These are phyloP conservation scores for Aquanectria penicillioides DNA, from an alignment of 2,329 filamentous ascomycete species.

Conservation along the genomic window DNA sequence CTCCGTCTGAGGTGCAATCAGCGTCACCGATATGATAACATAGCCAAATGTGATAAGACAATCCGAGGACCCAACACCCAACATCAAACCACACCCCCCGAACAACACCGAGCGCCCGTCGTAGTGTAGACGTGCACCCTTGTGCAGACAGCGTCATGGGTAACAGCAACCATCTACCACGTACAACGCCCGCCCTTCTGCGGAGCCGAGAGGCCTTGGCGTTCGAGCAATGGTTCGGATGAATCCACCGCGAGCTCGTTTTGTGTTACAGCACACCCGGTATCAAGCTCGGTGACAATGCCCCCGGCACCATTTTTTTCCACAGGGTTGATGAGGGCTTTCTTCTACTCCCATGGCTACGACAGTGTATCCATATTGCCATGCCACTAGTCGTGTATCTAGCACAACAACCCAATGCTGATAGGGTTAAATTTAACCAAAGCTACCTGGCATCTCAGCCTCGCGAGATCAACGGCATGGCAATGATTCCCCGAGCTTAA, in stretches of 20 bases:
- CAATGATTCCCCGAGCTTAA: background rate
- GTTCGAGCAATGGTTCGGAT: background rate
- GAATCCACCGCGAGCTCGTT: constrained; percentile 1
- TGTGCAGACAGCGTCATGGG: constrained; percentile 5
- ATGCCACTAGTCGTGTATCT: no score
- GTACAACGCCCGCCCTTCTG: constrained; percentile 1
- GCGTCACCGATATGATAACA: constrained; percentile 27
- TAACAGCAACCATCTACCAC: no score
- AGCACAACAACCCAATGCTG: no score
- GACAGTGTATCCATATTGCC: no score
- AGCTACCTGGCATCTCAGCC: background rate
- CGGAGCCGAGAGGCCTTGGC: constrained; percentile 5
- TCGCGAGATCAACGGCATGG: background rate
- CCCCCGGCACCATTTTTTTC: no score
- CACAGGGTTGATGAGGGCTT: no score
- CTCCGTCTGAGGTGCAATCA: constrained; percentile 18
- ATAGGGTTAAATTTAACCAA: no score
- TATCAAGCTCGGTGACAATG: no score
- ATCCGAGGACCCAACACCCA: constrained; percentile 8
- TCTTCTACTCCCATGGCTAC: no score
- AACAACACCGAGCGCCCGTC: background rate
- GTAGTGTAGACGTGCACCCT: constrained; percentile 1
- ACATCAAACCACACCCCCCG: background rate
- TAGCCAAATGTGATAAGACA: constrained; percentile 22
- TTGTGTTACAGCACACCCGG: background rate